Evolutionary conservation across 768 basidiomycete genomes (phyloP).

Genomic region (Cystoderma amianthinum): DNA sequence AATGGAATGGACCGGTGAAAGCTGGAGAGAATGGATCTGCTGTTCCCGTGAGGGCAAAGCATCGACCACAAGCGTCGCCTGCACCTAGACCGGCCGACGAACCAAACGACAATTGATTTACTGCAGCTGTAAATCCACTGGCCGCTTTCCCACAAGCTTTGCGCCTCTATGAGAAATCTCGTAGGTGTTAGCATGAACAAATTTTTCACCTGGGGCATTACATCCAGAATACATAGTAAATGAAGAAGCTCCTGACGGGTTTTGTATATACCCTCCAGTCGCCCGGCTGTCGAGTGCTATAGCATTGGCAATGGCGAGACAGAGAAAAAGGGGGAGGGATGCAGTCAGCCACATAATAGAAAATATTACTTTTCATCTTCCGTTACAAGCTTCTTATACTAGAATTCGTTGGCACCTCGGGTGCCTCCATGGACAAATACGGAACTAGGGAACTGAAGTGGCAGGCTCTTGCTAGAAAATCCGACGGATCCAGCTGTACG

Average conservation of each 20-base stretch:
- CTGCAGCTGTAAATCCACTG: conserved; percentile 46
- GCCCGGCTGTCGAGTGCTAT: conserved; percentile 23
- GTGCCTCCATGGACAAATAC: too few species aligned
- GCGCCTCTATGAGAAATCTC: conserved; percentile 1
- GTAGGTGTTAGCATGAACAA: background rate
- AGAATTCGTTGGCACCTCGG: background rate
- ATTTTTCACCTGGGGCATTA: conserved; percentile 33
- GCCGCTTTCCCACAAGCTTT: conserved; percentile 47
- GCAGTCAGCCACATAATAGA: conserved; percentile 12
- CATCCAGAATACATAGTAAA: conserved; percentile 55
- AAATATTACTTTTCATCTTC: background rate
- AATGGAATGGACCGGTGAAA: conserved; percentile 43
- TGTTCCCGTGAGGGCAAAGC: conserved; percentile 45
- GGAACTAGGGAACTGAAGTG: too few species aligned
- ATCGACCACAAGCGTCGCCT: conserved; percentile 58
- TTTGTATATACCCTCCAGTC: conserved; percentile 48
- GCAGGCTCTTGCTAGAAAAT: too few species aligned
- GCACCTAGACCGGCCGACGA: conserved; percentile 39
- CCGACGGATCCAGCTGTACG: too few species aligned
- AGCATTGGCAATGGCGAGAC: conserved; percentile 13
- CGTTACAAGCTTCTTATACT: background rate
- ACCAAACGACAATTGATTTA: conserved; percentile 52
- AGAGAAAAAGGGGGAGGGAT: conserved; percentile 12
- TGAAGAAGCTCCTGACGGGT: conserved; percentile 42
- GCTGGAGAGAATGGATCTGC: conserved; percentile 45